Conservation (phyloP, 495 filamentous ascomycete genomes). For the Neurospora intermedia region DNA sequence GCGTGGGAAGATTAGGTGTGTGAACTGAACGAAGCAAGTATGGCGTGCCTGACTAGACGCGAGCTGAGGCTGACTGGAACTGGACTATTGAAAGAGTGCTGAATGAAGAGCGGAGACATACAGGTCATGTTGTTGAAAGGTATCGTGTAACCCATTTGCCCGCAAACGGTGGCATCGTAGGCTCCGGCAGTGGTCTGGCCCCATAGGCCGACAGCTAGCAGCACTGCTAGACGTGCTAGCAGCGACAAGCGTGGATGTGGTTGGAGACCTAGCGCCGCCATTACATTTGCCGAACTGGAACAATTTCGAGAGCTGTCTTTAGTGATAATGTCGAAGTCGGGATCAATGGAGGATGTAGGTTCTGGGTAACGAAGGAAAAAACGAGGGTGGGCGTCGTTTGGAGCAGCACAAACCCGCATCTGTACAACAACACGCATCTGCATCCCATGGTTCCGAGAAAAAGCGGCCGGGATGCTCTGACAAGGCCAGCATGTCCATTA, state of each 20-base stretch:
- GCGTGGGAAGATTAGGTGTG: neutral
- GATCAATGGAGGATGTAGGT: neutral
- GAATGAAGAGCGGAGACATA: slow-evolving; percentile 5
- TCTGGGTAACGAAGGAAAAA: neutral
- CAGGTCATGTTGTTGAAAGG: slow-evolving; percentile 12
- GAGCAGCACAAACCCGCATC: neutral
- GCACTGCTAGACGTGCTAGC: neutral
- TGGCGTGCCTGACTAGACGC: neutral
- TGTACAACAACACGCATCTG: neutral
- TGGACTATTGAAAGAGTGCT: neutral
- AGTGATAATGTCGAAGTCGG: neutral
- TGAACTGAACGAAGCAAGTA: neutral
- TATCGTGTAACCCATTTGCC: slow-evolving; percentile 15
- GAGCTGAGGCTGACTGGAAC: neutral
- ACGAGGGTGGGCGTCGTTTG: neutral
- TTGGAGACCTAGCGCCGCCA: neutral
- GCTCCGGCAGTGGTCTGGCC: slow-evolving; percentile 3
- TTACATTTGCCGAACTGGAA: neutral
- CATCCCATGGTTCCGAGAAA: neutral
- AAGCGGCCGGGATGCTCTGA: neutral
- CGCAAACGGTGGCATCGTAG: slow-evolving; percentile 17
- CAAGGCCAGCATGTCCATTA: neutral
- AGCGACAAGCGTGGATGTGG: neutral
- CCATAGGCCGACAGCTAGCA: slow-evolving; percentile 5
- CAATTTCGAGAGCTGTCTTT: neutral